These are phyloP conservation scores for Candida maris DNA, from an alignment of 805 yeast species.

Conservation along the genomic window DNA sequence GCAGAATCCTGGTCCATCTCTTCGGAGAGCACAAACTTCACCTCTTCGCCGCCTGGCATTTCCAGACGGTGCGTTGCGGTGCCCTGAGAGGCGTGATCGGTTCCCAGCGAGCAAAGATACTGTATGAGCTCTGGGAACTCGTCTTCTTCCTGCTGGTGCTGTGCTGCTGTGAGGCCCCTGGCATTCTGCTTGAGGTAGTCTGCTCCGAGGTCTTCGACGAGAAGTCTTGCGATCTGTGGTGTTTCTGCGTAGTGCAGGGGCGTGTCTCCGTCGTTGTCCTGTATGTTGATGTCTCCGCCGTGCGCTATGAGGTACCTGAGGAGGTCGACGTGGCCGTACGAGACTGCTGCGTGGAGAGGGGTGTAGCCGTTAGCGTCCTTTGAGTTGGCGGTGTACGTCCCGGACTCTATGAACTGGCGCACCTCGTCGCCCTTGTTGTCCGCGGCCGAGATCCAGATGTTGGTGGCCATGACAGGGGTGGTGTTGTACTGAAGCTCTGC, in stretches of 20 bases:
- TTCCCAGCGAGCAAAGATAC: slow-evolving; percentile 42
- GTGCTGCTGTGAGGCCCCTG: slow-evolving; percentile 73
- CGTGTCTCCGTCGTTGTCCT: slow-evolving; percentile 89
- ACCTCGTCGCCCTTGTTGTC: slow-evolving; percentile 69
- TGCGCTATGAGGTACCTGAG: slow-evolving; percentile 49
- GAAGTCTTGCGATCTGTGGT: slow-evolving; percentile 53
- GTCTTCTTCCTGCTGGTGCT: slow-evolving; percentile 76
- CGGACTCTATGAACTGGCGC: slow-evolving; percentile 47
- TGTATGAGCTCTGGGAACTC: slow-evolving; percentile 76
- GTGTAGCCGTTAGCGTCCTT: slow-evolving; percentile 94
- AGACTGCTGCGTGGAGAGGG: slow-evolving; percentile 95
- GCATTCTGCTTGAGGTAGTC: slow-evolving; percentile 59
- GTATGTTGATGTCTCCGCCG: slow-evolving; percentile 80
- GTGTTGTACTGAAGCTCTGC: no score
- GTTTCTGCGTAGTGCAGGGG: slow-evolving; percentile 91
- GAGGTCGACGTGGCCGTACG: slow-evolving; percentile 78
- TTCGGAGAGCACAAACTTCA: slow-evolving; percentile 55
- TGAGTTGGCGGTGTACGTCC: slow-evolving; percentile 58
- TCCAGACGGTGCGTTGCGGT: slow-evolving; percentile 14
- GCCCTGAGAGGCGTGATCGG: slow-evolving; percentile 4
- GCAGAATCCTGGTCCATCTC: slow-evolving; percentile 35
- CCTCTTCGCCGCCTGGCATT: slow-evolving; percentile 39
- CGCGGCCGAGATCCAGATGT: slow-evolving; percentile 94
- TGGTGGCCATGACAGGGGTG: no score
- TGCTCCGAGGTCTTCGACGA: slow-evolving; percentile 68